Base-by-base conservation (phyloP, 2,329 filamentous ascomycete species). In the Sclerotinia sclerotiorum region DNA sequence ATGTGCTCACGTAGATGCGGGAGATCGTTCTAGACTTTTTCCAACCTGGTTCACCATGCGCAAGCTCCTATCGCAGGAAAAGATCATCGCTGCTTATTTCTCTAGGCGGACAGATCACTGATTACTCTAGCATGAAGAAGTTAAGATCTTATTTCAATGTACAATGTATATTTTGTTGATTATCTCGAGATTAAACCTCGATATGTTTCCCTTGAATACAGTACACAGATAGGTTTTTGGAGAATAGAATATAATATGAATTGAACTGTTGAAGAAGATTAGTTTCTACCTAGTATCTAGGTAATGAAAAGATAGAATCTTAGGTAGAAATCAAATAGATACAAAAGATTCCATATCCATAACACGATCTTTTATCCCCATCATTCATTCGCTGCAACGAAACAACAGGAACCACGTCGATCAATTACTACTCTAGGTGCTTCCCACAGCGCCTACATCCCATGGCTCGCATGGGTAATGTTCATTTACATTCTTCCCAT, bases 11-110 rank as follows among this genome's bases (percentile, higher is more conserved):
- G 35, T 39, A 39, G 35, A 39, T 39, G 35, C 17, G 57, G 24
- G 19, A 60, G n/a, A 58, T 58, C 19, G 39, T 60, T 60, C 57
- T 29, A 60, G 57, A 60, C 39, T 39, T 19, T 29, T 44, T 60
- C 5, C 13, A 21, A 13, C 57, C 39, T 60, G 54, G 29, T 39
- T 11, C 21, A 24, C 54, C 4, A 56, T 60, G 35, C 57, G 10
- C 57, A 27, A 21, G 39, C 24, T 60, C 57, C 29, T 2, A n/a
- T 19, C 17, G 2, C 13, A 11, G 52, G 42, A 21, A n/a, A 60
- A 60, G 57, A 60, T 60, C 57, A 60, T 60, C 57, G 56, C 35
- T 60, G 35, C 62, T 65, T 65, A 65, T 65, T 52, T 24, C 42
- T 52, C 49, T 46, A 29, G 32, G 21, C 11, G 21, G 32, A 56